Base-by-base conservation (phyloP, 495 filamentous ascomycete species). In the Penicillium maclennaniae region DNA sequence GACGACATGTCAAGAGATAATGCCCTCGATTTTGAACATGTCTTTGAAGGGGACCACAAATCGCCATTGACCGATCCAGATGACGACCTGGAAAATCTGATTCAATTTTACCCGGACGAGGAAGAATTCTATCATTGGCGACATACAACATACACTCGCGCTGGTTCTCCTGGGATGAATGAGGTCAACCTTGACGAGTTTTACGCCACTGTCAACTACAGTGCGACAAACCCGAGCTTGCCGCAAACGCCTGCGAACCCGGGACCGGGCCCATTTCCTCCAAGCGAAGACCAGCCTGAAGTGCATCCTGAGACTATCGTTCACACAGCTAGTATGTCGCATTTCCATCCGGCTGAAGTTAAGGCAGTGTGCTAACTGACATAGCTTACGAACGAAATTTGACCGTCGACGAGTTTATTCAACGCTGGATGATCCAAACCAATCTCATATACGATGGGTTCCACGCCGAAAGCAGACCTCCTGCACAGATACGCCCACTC, bases 391-490 rank as follows among this genome's bases (percentile, higher is more conserved):
- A 77, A 53, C 60, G 71, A 17, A 77, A 77, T 40, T 57, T 72
- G 19, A 74, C 66, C 9, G 66, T 77, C 19, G 71, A 74, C 19
- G 71, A 76, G 42, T 77, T 77, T 37, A 72, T 77, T 25, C 54
- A 68, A 15, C 69, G 69, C 8, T 75, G 72, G 74, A 55, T 73
- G 37, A 53, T 63, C 15, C 58, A 67, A 23, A 66, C 61, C n/a
- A 60, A 60, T 12, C 39, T 48, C 3, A 46, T 57, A 6, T 52
- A 58, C 43, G 23, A 52, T 27, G 39, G 56, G 36, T 49, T 61
- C 48, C 39, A 59, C 56, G 40, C 66, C 21, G 41, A 63, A 56
- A 51, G 45, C 56, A 43, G 62, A 52, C 36, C 61, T 31, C 53
- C 49, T 25, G 23, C 54, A 3, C 63, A 66, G 17, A 58, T 63